Evolutionary conservation across 2,329 filamentous ascomycete genomes (phyloP).

Genomic region (Aspergillus sp.): DNA sequence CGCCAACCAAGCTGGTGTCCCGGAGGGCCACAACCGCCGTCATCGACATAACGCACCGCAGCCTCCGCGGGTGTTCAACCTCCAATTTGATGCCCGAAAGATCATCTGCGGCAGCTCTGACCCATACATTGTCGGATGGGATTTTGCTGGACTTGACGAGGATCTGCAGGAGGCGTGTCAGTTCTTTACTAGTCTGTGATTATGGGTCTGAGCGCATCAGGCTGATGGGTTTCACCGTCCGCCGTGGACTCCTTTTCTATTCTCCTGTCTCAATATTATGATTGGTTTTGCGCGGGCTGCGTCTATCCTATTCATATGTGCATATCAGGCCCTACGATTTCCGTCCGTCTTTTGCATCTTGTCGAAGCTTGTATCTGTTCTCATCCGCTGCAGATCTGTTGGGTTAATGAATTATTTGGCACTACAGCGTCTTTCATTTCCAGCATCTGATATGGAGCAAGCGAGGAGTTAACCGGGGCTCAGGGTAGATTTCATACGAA

Average conservation of each 20-base stretch:
- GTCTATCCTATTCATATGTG: too few relatives aligned
- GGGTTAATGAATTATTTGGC: too few relatives aligned
- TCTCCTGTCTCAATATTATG: neutral
- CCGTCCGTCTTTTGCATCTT: too few relatives aligned
- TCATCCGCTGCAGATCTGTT: too few relatives aligned
- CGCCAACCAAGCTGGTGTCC: neutral
- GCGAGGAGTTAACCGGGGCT: too few relatives aligned
- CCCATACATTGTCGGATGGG: constrained; percentile 91
- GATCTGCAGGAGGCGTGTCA: constrained; percentile 74
- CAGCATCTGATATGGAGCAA: too few relatives aligned
- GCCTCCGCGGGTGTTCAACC: constrained; percentile 77
- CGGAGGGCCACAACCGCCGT: neutral
- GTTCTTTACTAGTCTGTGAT: constrained; percentile 64
- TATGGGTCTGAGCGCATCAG: too few relatives aligned
- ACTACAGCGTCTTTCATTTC: too few relatives aligned
- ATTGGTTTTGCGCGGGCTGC: neutral
- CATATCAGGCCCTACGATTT: too few relatives aligned
- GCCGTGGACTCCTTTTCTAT: neutral
- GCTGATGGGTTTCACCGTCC: neutral
- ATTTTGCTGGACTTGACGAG: constrained; percentile 85
- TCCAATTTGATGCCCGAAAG: constrained; percentile 90
- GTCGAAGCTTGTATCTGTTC: too few relatives aligned
- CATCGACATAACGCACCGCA: neutral
- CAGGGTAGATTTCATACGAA: too few relatives aligned
- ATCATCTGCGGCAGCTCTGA: constrained; percentile 96